Conservation (phyloP, 805 yeast species). For the Hanseniaspora mollemarum region DNA sequence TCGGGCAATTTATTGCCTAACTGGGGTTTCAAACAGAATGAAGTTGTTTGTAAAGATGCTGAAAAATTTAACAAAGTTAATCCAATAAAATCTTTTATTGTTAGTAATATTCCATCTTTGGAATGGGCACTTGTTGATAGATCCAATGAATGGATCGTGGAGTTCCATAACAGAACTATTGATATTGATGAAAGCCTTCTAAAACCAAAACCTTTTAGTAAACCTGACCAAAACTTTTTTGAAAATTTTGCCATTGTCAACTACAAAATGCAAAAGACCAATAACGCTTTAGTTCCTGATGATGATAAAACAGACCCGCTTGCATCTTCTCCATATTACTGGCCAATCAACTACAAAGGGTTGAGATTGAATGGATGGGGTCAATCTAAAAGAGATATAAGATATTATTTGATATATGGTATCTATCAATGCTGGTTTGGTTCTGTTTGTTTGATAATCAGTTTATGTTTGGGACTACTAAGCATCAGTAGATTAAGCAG, state of each 20-base stretch:
- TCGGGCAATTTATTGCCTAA: constrained; percentile 73
- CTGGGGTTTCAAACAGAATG: constrained; percentile 99
- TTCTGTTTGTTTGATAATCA: constrained; percentile 44
- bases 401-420: constrained; percentile 61
- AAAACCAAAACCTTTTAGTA: constrained; percentile 33
- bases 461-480: constrained; percentile 35
- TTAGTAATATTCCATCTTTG: not conserved
- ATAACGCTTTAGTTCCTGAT: constrained; percentile 72
- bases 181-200: constrained; percentile 42
- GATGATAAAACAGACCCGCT: constrained; percentile 59
- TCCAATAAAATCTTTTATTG: not conserved
- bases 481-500: constrained; percentile 47
- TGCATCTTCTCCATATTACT: constrained; percentile 72
- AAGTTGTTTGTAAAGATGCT: constrained; percentile 69
- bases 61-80: not conserved
- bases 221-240: constrained; percentile 67
- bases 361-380: constrained; percentile 68
- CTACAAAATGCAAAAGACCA: constrained; percentile 80
- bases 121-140: constrained; percentile 54
- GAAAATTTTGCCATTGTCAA: constrained; percentile 65
- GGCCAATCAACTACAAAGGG: constrained; percentile 74
- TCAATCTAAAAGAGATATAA: constrained; percentile 35
- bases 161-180: constrained; percentile 38
- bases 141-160: constrained; percentile 83
- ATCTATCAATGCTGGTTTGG: constrained; percentile 75